phyloP scores from a whole-genome alignment of 2,329 filamentous ascomycete genomes.

The Thielaviopsis ethacetica region DNA sequence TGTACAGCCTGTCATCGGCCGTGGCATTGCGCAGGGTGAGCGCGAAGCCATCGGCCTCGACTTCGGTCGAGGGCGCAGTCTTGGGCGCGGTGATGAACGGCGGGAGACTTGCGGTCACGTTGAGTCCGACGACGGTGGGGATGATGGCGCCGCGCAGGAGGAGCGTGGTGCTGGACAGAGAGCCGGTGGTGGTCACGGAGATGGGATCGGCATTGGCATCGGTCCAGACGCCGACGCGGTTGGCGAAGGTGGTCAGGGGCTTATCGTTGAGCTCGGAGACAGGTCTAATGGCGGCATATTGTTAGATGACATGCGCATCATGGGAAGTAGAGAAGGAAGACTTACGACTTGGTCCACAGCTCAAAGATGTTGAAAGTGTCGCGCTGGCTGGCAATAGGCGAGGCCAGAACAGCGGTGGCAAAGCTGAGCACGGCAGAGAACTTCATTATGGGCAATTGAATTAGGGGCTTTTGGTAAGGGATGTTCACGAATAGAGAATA shows the following conservation, averaged over 20 bases:
- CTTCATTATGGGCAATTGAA: conserved; percentile 2
- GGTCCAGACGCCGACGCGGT: conserved; percentile 6
- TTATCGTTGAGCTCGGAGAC: conserved; percentile 5
- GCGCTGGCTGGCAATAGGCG: neutral
- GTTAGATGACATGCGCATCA: neutral
- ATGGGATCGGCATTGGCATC: neutral
- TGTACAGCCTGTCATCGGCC: neutral
- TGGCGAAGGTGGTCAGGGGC: neutral
- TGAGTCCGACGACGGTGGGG: neutral
- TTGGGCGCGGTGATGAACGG: neutral
- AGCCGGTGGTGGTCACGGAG: conserved; percentile 1
- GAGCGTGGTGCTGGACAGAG: neutral
- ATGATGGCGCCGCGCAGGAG: neutral
- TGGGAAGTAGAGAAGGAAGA: neutral
- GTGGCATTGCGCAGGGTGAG: neutral
- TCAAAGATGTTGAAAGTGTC: neutral
- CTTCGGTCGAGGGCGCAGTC: neutral
- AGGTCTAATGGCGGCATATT: neutral
- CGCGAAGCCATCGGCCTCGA: neutral
- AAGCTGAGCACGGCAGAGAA: conserved; percentile 4
- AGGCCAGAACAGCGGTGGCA: conserved; percentile 4
- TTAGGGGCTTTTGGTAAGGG: no score
- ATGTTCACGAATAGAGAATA: neutral
- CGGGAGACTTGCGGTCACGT: neutral
- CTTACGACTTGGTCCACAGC: conserved; percentile 6